Conservation (phyloP, 805 yeast genomes). For the Kazachstania bromeliacearum region DNA sequence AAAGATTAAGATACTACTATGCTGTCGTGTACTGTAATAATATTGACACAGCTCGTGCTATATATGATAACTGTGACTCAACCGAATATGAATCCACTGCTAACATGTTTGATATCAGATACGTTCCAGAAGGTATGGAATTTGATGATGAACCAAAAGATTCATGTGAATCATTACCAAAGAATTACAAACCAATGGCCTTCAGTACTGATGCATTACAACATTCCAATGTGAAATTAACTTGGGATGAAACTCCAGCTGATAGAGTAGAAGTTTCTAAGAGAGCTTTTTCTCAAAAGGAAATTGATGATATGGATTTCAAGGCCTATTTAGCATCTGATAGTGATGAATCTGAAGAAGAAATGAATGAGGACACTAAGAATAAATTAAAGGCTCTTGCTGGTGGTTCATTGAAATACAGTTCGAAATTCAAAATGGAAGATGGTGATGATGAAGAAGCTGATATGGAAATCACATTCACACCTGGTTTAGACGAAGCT, state of each 20-base stretch:
- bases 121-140: constrained; percentile 86
- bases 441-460: constrained; percentile 44
- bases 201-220: constrained; percentile 94
- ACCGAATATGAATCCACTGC: constrained; percentile 95
- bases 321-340: constrained; percentile 85
- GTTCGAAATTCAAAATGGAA: constrained; percentile 30
- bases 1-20: constrained; percentile 84
- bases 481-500: constrained; percentile 61
- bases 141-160: constrained; percentile 77
- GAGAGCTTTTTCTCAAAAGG: constrained; percentile 78
- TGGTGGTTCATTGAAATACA: constrained; percentile 33
- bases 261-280: constrained; percentile 71
- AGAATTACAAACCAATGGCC: constrained; percentile 63
- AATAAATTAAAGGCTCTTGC: constrained; percentile 55
- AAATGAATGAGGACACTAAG: constrained; percentile 31
- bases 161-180: constrained; percentile 59
- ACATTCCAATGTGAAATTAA: constrained; percentile 88
- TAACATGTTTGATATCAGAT: constrained; percentile 83
- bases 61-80: constrained; percentile 86
- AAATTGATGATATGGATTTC: constrained; percentile 83
- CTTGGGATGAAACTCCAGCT: constrained; percentile 98
- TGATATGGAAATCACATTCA: constrained; percentile 93
- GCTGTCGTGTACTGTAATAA: constrained; percentile 83
- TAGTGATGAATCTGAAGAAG: constrained; percentile 46
- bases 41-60: constrained; percentile 56